Evolutionary conservation across 805 yeast species (phyloP).

Genomic region (Cyberlindnera maclurae): DNA sequence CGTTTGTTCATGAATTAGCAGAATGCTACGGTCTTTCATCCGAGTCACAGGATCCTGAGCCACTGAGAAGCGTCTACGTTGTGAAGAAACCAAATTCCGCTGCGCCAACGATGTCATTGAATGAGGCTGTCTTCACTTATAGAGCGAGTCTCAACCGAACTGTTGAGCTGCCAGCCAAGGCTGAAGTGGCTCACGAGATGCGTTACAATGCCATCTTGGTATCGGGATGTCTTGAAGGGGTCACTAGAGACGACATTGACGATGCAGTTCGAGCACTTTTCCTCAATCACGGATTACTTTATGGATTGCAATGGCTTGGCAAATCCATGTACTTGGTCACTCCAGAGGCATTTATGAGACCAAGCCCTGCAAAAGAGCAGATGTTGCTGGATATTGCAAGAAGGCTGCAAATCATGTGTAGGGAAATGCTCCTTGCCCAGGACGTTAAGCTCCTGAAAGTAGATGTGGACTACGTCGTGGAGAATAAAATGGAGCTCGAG

Average conservation of each 20-base stretch:
- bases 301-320: constrained; percentile 33
- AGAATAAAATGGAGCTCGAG: neutral
- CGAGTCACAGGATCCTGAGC: constrained; percentile 79
- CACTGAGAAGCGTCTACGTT: constrained; percentile 67
- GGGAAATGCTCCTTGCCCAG: constrained; percentile 40
- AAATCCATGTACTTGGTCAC: constrained; percentile 37
- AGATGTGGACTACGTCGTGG: constrained; percentile 23
- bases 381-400: constrained; percentile 36
- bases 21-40: constrained; percentile 50
- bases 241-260: constrained; percentile 29
- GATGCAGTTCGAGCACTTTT: constrained; percentile 23
- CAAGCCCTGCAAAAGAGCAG: constrained; percentile 33
- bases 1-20: constrained; percentile 64
- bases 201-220: constrained; percentile 48
- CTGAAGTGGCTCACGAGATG: constrained; percentile 6
- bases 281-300: constrained; percentile 12
- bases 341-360: constrained; percentile 29
- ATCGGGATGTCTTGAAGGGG: constrained; percentile 46
- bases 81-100: constrained; percentile 26
- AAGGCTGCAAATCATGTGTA: constrained; percentile 27
- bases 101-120: constrained; percentile 40
- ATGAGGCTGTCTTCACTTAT: constrained; percentile 33
- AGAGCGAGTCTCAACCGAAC: constrained; percentile 26
- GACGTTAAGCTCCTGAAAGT: constrained; percentile 40
- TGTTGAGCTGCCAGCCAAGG: neutral